A percentile compares a stretch with the other conserved stretches of the same genome.
Evolutionary conservation across 139 green algal genomes (phyloP).

Genomic region (Micractinium conductrix): DNA sequence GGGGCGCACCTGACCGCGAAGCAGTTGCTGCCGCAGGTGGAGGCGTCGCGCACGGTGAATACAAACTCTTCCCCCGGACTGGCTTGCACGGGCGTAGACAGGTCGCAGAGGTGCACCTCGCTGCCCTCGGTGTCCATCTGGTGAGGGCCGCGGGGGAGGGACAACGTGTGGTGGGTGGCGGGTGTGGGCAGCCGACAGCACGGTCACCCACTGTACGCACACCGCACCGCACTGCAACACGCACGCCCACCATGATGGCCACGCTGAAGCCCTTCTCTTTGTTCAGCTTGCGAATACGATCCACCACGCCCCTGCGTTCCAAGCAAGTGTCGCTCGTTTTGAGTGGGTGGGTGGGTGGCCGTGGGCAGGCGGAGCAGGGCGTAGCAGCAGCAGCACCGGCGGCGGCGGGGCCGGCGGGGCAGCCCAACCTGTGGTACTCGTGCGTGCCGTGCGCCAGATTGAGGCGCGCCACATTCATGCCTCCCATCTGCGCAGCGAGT

Average conservation of each 20-base stretch:
- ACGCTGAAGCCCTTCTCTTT: conserved; percentile 59
- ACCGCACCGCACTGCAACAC: no score
- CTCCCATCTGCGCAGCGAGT: conserved; percentile 21
- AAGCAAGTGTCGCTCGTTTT: no score
- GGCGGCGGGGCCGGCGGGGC: not conserved
- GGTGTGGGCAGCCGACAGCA: no score
- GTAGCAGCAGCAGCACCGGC: conserved; percentile 60
- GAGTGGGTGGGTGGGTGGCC: no score
- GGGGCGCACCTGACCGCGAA: conserved; percentile 55
- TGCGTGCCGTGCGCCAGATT: conserved; percentile 75
- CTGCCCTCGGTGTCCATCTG: conserved; percentile 88
- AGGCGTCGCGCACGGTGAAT: conserved; percentile 73
- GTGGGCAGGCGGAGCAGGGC: no score
- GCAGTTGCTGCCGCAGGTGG: conserved; percentile 27
- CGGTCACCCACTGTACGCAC: no score
- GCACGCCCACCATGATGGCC: conserved; percentile 7
- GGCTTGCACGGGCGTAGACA: conserved; percentile 63
- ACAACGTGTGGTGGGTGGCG: no score
- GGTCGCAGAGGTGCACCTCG: conserved; percentile 79
- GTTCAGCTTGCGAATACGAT: conserved; percentile 71
- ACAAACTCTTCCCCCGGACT: conserved; percentile 63
- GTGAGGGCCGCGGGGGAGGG: not conserved
- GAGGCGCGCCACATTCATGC: conserved; percentile 76
- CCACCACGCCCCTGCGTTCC: conserved; percentile 53
- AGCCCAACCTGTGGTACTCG: conserved; percentile 66